Conservation (phyloP, 2,329 filamentous ascomycete genomes). For the Mollisia scopiformis region DNA sequence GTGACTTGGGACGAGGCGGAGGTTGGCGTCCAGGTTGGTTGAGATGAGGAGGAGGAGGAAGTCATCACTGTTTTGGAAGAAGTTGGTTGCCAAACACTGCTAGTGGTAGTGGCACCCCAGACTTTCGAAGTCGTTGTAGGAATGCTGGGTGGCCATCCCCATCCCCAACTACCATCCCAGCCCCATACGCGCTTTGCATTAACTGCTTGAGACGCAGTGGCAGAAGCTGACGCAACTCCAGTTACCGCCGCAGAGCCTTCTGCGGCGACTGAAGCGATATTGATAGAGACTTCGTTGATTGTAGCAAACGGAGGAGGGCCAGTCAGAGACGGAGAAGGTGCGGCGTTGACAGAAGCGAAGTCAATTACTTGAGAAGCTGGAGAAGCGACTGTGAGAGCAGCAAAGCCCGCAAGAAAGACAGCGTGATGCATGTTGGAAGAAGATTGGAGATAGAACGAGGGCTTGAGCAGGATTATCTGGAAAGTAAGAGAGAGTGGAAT, state of each 20-base stretch:
- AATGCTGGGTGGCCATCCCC: no score
- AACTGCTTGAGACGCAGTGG: slow-evolving; percentile 4
- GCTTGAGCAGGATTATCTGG: not conserved
- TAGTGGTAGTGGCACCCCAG: not conserved
- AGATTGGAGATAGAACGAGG: slow-evolving; percentile 2
- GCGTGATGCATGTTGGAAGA: slow-evolving; percentile 12
- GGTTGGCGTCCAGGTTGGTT: not conserved
- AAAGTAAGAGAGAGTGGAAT: not conserved
- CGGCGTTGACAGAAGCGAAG: slow-evolving; percentile 16
- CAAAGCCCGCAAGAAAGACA: slow-evolving; percentile 17
- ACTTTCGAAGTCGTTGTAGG: no score
- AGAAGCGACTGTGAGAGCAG: slow-evolving; percentile 17
- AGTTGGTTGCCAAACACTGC: not conserved
- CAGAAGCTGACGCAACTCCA: slow-evolving; percentile 20
- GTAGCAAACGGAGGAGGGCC: slow-evolving; percentile 2
- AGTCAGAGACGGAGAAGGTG: slow-evolving; percentile 11
- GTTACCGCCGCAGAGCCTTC: slow-evolving; percentile 24
- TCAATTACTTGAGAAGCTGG: slow-evolving; percentile 19
- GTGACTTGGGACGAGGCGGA: not conserved
- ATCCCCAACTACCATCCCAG: slow-evolving; percentile 4
- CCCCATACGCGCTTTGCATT: no score
- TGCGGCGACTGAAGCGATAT: slow-evolving; percentile 22
- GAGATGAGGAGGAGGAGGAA: not conserved
- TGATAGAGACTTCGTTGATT: slow-evolving; percentile 4
- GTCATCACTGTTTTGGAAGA: not conserved